Percentiles rank a stretch among this genome's conserved stretches.
Conservation (phyloP, 2,329 filamentous ascomycete genomes). For the Ceratocystis albifundus region DNA sequence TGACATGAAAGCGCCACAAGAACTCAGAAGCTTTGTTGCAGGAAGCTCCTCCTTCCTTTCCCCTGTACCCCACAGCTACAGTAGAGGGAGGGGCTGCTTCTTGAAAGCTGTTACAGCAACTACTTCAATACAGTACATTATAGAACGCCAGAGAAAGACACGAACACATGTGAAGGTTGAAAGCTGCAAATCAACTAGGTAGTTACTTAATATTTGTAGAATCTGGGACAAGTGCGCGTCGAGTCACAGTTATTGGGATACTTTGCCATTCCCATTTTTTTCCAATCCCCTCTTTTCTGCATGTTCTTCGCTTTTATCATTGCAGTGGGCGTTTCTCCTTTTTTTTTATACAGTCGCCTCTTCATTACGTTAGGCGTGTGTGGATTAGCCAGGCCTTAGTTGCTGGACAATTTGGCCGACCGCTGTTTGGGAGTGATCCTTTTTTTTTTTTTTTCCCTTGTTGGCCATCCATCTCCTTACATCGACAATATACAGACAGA, state of each 20-base stretch:
- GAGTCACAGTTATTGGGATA: neutral
- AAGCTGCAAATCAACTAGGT: neutral
- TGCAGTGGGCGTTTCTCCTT: neutral
- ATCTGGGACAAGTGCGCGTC: neutral
- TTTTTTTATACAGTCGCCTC: neutral
- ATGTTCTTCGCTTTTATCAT: neutral
- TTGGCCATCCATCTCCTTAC: neutral
- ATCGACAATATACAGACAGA: neutral
- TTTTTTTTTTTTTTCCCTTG: no score
- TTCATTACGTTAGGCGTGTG: neutral
- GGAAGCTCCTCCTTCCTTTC: neutral
- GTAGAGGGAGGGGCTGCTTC: neutral
- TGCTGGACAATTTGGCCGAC: conserved; percentile 1
- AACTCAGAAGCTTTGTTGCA: neutral
- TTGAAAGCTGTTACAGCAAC: neutral
- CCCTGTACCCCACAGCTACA: conserved; percentile 2
- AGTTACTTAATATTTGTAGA: neutral
- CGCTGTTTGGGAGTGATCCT: neutral
- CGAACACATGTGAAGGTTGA: neutral
- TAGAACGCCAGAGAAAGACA: neutral
- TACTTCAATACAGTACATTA: neutral
- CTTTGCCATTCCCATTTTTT: neutral
- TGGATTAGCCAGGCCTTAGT: neutral
- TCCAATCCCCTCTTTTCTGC: neutral
- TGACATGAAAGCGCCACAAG: neutral